Conservation (phyloP, 306 rosid genomes). For the Rosa lucieae region DNA sequence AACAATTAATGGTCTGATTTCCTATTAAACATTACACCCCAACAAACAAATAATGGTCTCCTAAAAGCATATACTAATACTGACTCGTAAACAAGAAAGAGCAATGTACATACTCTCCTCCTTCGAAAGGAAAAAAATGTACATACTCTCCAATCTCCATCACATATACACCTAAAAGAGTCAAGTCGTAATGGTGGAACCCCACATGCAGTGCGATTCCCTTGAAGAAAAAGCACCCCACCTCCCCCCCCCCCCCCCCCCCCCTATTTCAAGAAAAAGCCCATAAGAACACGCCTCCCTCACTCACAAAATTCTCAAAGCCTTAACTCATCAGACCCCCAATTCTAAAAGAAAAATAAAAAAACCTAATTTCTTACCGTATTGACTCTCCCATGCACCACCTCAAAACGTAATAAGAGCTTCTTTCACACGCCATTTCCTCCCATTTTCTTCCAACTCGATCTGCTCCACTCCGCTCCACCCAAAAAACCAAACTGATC, state of each 20-base stretch:
- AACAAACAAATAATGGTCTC: too few relatives aligned
- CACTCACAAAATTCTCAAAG: too few relatives aligned
- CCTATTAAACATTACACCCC: not conserved
- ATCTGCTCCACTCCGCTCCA: not conserved
- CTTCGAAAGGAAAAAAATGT: too few relatives aligned
- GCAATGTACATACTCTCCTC: not conserved
- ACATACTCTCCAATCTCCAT: not conserved
- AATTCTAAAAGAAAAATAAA: too few relatives aligned
- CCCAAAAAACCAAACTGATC: not conserved
- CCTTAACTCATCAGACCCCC: too few relatives aligned
- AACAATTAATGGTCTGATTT: too few relatives aligned
- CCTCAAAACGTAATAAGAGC: slow-evolving; percentile 6
- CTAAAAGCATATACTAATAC: not conserved
- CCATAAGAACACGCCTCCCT: slow-evolving; percentile 24
- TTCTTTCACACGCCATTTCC: not conserved
- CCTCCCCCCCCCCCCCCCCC: not conserved
- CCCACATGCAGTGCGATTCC: slow-evolving; percentile 39
- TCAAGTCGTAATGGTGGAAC: slow-evolving; percentile 19
- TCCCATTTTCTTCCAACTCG: not conserved
- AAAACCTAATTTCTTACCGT: not conserved
- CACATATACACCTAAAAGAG: not conserved
- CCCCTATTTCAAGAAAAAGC: not conserved
- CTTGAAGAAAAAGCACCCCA: slow-evolving; percentile 14
- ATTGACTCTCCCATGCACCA: not conserved
- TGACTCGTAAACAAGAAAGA: not conserved